Evolutionary conservation across 306 rosid genomes (phyloP).

Genomic region (Gleditsia sinensis): DNA sequence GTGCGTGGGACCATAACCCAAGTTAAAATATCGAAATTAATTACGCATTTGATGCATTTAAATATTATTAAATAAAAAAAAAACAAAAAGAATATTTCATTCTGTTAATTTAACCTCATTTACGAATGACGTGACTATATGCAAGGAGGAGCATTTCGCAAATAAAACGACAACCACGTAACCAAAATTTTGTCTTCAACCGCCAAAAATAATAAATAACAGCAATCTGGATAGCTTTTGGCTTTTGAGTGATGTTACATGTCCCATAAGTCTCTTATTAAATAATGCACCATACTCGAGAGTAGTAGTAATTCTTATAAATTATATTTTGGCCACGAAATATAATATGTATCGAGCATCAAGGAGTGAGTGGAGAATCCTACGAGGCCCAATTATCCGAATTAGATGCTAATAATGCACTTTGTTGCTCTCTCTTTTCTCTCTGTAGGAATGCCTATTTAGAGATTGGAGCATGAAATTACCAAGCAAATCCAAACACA

Average conservation of each 20-base stretch:
- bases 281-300: neutral
- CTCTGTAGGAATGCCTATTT: neutral
- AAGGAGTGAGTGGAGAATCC: neutral
- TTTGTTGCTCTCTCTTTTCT: neutral
- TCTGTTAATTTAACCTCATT: neutral
- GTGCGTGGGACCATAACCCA: neutral
- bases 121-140: neutral
- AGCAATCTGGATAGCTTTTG: neutral
- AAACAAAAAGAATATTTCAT: too few species aligned
- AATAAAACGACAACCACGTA: neutral
- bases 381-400: neutral
- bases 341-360: neutral
- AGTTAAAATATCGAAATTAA: neutral
- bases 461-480: neutral
- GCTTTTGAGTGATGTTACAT: constrained; percentile 2
- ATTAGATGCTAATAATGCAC: neutral
- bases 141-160: neutral
- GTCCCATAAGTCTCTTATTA: neutral
- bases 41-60: too few species aligned
- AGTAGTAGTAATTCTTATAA: neutral
- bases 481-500: neutral
- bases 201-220: neutral
- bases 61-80: too few species aligned
- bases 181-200: neutral
- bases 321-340: constrained; percentile 1